Conservation (phyloP, 768 basidiomycete genomes). For the Mycena vulgaris region DNA sequence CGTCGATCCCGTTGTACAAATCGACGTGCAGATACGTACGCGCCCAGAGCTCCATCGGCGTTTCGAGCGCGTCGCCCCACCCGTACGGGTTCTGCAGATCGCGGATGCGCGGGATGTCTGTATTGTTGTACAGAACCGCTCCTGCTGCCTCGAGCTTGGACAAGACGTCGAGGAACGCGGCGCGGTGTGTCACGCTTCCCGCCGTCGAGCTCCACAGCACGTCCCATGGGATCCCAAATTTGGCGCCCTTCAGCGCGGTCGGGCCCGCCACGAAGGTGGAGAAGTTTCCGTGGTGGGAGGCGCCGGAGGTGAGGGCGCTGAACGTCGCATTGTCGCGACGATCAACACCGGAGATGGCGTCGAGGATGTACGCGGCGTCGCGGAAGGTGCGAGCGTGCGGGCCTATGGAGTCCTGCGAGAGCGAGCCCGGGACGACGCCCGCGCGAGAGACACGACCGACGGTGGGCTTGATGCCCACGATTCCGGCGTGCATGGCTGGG, state of each 20-base stretch:
- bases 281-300: slow-evolving; percentile 12
- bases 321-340: slow-evolving; percentile 20
- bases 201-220: slow-evolving; percentile 21
- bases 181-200: slow-evolving; percentile 18
- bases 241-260: background rate
- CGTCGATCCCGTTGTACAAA: slow-evolving; percentile 24
- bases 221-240: slow-evolving; percentile 22
- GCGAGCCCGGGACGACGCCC: slow-evolving; percentile 71
- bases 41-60: slow-evolving; percentile 22
- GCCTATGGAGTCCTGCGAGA: slow-evolving; percentile 71
- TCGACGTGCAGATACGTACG: slow-evolving; percentile 25
- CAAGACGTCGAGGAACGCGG: background rate
- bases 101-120: slow-evolving; percentile 16
- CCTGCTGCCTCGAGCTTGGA: background rate
- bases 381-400: slow-evolving; percentile 19
- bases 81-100: slow-evolving; percentile 18
- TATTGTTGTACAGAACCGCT: slow-evolving; percentile 18
- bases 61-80: slow-evolving; percentile 27
- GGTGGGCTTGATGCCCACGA: slow-evolving; percentile 74
- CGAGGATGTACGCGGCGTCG: slow-evolving; percentile 20
- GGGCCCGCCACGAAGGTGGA: background rate
- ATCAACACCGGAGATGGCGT: slow-evolving; percentile 22
- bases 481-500: slow-evolving; percentile 55
- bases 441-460: slow-evolving; percentile 72
- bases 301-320: slow-evolving; percentile 10